Evolutionary conservation across 257 asterid genomes (phyloP).

Genomic region (Nicotiana sylvestris): DNA sequence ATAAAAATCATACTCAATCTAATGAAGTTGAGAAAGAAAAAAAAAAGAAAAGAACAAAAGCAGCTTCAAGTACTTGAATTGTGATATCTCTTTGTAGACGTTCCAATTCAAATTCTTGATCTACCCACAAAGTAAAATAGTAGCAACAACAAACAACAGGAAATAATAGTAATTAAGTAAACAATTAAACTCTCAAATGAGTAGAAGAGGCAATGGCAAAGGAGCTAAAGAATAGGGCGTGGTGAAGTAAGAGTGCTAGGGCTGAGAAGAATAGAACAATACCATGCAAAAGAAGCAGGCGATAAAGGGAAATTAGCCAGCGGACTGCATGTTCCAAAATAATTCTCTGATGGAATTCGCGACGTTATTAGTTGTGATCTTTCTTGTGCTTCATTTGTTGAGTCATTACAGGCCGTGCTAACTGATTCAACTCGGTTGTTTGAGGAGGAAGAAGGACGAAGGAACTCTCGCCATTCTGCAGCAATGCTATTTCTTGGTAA

Average conservation of each 20-base stretch:
- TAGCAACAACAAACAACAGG: no score
- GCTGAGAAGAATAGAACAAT: slow-evolving; percentile 55
- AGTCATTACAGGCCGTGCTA: background rate
- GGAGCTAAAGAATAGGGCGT: background rate
- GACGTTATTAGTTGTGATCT: background rate
- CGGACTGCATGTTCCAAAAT: slow-evolving; percentile 29
- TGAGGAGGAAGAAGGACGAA: background rate
- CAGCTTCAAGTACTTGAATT: background rate
- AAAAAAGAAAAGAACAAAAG: background rate
- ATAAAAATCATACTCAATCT: no score
- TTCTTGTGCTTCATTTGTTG: background rate
- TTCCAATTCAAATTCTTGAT: background rate
- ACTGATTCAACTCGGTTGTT: background rate
- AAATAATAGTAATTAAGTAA: background rate
- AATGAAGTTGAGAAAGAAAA: no score
- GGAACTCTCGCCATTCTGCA: background rate
- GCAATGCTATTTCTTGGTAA: background rate
- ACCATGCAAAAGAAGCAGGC: slow-evolving; percentile 62
- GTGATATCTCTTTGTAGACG: background rate
- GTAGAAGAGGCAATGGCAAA: background rate
- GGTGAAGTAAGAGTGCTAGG: slow-evolving; percentile 42
- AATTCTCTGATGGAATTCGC: slow-evolving; percentile 7
- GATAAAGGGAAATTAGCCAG: slow-evolving; percentile 42
- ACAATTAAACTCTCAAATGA: background rate
- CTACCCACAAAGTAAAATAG: background rate